A percentile compares a stretch with the other conserved stretches of the same genome.
phyloP scores from a whole-genome alignment of 2,329 filamentous ascomycete species.

The Colletotrichum sublineola region DNA sequence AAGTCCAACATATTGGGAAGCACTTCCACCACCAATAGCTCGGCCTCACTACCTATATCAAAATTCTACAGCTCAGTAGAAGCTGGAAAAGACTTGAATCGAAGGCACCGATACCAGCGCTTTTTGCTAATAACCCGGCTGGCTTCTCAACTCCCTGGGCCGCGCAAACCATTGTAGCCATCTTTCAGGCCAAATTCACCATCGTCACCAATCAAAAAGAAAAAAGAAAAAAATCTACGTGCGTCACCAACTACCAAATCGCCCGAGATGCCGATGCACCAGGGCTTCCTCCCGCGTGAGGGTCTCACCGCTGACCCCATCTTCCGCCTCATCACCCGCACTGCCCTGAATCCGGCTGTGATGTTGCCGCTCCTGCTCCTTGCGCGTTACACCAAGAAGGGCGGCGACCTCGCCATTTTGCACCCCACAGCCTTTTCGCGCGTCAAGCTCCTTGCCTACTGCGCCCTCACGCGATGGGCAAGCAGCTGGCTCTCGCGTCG shows the following conservation, averaged over 20 bases:
- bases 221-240: background rate
- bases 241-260: background rate
- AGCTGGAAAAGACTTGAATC: background rate
- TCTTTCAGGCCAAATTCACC: background rate
- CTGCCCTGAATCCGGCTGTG: constrained; percentile 73
- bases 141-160: too few relatives aligned
- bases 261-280: constrained; percentile 54
- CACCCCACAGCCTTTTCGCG: constrained; percentile 65
- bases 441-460: constrained; percentile 65
- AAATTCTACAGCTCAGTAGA: background rate
- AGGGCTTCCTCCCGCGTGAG: constrained; percentile 67
- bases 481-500: constrained; percentile 66
- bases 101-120: background rate
- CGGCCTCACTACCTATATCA: background rate
- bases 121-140: background rate
- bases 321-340: constrained; percentile 68
- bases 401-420: constrained; percentile 66
- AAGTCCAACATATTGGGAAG: background rate
- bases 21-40: background rate
- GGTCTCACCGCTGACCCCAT: constrained; percentile 73
- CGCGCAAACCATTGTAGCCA: background rate
- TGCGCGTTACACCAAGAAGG: constrained; percentile 73
- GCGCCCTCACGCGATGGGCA: constrained; percentile 63
- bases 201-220: background rate
- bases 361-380: constrained; percentile 74